Base-by-base conservation (phyloP, 176 grass and related monocot genomes). In the Raddia distichophylla region DNA sequence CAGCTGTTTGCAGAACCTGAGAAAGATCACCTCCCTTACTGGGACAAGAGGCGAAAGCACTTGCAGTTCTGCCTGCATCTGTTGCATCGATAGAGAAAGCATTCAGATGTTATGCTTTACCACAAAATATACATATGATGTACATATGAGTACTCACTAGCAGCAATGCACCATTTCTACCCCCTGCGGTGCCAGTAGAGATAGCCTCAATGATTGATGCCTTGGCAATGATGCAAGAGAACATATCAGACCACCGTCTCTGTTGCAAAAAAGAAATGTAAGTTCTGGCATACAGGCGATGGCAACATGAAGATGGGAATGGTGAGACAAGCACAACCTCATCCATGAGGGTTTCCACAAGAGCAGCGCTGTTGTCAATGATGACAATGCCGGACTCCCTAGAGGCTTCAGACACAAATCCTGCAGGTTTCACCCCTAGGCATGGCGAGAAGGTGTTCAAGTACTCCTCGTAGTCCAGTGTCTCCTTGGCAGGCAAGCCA, bases 21-120 rank as follows among this genome's bases (percentile, higher is more conserved):
- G 86, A 76, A 99, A 99, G 34, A 73, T 72, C 61, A 93, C 79
- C 52, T 90, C 84, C 65, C 96, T 88, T 46, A 91, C 73, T 11
- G 96, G 96, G 13, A 99, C 85, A 64, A 99, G 83, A 19, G 96
- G 96, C 13, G 91, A 95, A 67, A 99, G 90, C 45, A 99, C 90
- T 56, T 90, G 91, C 19, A 99, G 84, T 86, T 95, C 93, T 19
- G 96, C 91, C 22, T 90, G 89, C 96, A 99, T 93, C 96, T 99
- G 78, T 88, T 78, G 61, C 68, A 69, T 85, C 40, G 33, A 40
- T 20, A 78, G 16, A 65, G 3, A 81, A 70, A 89, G 80, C 15
- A 55, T 2, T 73, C 19, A 74, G 52, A 71, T 32, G 10, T 12
- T 50, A 13, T 59, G 44, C 2, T 49, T 50, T 69, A 47, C 49